Conservation (phyloP, 257 asterid genomes). For the Phtheirospermum japonicum region DNA sequence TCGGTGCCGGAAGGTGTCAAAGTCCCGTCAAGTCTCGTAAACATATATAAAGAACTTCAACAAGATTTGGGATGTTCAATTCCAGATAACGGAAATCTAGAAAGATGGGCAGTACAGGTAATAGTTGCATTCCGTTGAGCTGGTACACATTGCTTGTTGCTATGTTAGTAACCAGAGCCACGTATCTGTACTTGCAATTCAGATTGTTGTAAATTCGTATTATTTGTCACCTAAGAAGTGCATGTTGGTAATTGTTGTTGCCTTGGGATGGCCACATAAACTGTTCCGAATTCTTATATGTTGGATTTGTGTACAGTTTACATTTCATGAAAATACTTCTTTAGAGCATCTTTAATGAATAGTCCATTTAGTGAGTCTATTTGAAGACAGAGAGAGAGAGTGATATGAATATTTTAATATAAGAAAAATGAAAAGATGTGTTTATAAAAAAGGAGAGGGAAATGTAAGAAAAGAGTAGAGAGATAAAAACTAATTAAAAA, state of each 20-base stretch:
- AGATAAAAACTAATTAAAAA: too few species aligned
- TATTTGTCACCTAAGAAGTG: constrained; percentile 12
- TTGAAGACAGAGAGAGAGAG: too few species aligned
- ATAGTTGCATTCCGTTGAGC: constrained; percentile 18
- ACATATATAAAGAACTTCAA: constrained; percentile 88
- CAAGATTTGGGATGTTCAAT: constrained; percentile 81
- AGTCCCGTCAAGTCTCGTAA: constrained; percentile 84
- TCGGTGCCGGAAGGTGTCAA: constrained; percentile 82
- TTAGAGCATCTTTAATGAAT: too few species aligned
- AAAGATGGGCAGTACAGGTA: constrained; percentile 94
- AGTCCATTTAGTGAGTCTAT: too few species aligned
- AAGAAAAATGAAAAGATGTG: too few species aligned
- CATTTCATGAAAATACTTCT: background rate
- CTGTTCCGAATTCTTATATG: background rate
- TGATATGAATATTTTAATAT: too few species aligned
- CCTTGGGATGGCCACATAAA: constrained; percentile 5
- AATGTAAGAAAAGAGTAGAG: too few species aligned
- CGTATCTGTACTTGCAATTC: constrained; percentile 6
- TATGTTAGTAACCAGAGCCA: constrained; percentile 17
- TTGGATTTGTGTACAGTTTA: constrained; percentile 5
- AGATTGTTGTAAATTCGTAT: background rate
- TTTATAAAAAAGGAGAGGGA: too few species aligned
- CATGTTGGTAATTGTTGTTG: constrained; percentile 1
- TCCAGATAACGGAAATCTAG: constrained; percentile 82
- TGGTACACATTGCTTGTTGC: constrained; percentile 22